These are phyloP conservation scores for Mycena polygramma DNA, from an alignment of 768 basidiomycete genomes.

Conservation along the genomic window DNA sequence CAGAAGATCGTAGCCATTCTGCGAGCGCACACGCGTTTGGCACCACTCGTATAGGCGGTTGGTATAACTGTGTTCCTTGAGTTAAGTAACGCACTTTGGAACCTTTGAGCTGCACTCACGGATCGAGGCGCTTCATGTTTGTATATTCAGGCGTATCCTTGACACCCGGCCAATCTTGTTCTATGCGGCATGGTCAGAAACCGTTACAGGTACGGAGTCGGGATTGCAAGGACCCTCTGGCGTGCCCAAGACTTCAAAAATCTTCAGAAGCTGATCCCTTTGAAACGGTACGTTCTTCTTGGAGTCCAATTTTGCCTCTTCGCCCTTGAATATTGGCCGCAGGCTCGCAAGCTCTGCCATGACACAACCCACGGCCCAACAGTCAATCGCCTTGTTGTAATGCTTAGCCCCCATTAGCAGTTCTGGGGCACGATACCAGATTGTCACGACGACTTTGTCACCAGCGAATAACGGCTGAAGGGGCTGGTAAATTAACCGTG, in stretches of 20 bases:
- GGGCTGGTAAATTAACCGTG: constrained; percentile 91
- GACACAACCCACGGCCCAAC: constrained; percentile 99
- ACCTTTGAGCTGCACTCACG: constrained; percentile 55
- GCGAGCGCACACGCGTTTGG: constrained; percentile 68
- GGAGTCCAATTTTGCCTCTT: constrained; percentile 96
- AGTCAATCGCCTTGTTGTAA: constrained; percentile 96
- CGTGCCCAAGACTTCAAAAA: constrained; percentile 95
- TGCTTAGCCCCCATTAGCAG: constrained; percentile 96
- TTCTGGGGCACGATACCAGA: constrained; percentile 99
- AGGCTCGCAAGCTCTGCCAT: constrained; percentile 95
- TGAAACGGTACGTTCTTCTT: constrained; percentile 99
- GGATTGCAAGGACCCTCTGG: constrained; percentile 74
- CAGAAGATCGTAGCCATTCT: constrained; percentile 86
- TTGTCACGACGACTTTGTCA: constrained; percentile 99
- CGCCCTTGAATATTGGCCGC: constrained; percentile 98
- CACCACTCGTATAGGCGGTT: constrained; percentile 86
- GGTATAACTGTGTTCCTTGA: constrained; percentile 47
- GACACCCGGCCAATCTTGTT: constrained; percentile 89
- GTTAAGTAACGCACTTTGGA: not conserved
- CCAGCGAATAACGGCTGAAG: constrained; percentile 92
- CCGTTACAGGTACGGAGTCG: not conserved
- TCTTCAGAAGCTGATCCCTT: constrained; percentile 92
- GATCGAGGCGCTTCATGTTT: constrained; percentile 84
- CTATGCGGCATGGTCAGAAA: constrained; percentile 53
- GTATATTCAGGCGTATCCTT: constrained; percentile 90